phyloP scores from a whole-genome alignment of 164 flowering plant species.

The Tinospora cordifolia region DNA sequence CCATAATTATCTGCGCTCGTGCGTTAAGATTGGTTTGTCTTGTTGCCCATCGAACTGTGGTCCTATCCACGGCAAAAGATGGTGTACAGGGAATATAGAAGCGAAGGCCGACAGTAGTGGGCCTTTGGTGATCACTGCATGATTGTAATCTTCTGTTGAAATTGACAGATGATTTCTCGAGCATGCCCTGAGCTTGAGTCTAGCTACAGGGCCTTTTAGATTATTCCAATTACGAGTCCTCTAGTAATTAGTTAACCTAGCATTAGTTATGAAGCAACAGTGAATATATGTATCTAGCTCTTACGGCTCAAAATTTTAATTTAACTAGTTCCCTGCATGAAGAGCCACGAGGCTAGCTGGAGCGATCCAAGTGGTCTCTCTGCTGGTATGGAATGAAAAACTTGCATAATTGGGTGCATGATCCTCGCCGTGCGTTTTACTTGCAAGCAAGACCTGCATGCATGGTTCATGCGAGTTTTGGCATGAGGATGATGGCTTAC shows the following conservation, averaged over 20 bases:
- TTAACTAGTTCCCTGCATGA: neutral
- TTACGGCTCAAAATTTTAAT: too few relatives aligned
- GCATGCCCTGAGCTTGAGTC: neutral
- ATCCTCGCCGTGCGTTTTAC: neutral
- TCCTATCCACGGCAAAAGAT: neutral
- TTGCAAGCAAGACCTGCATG: neutral
- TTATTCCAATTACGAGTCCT: too few relatives aligned
- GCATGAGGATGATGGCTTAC: neutral
- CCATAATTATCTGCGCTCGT: neutral
- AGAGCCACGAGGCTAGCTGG: neutral
- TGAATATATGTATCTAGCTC: neutral
- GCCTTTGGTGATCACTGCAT: too few relatives aligned
- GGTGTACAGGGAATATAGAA: neutral
- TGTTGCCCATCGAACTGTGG: neutral
- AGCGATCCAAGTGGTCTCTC: neutral
- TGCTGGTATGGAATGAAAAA: too few relatives aligned
- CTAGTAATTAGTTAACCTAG: too few relatives aligned
- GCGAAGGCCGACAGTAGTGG: too few relatives aligned
- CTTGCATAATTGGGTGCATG: neutral
- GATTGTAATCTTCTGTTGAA: neutral
- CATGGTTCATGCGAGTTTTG: neutral
- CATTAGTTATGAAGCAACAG: too few relatives aligned
- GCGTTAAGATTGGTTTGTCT: neutral
- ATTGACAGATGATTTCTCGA: neutral
- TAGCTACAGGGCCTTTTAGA: neutral